Evolutionary conservation across 2,329 filamentous ascomycete species (phyloP), one percentile per base, ranked within the genome.

Genomic region (Stagonosporopsis vannaccii): DNA sequence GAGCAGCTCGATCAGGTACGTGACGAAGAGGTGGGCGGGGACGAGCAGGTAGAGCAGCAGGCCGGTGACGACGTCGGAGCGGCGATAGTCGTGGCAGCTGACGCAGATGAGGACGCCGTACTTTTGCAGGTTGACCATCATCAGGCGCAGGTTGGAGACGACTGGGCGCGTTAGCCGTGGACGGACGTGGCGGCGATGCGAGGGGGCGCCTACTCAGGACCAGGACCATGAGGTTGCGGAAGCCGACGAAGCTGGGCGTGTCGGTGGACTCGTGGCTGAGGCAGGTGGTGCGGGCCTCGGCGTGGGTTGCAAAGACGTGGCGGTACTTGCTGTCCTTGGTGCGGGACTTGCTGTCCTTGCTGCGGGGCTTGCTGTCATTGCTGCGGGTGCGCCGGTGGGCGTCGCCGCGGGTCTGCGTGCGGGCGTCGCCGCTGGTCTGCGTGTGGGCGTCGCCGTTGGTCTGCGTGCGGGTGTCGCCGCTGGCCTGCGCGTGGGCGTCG

Each of bases 71-170:
- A 97, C 69, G 72, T 98, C 93, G 68, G 90, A 86, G 52, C 83
- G 85, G 52, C 90, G 87, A 72, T 95, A 96, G 77, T 96, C 91
- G 75, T 97, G 92, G 73, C 93, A 96, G 63, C 86, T 87, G 58
- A 99, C 81, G 72, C 94, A 97, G 63, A 99, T 96, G 56, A 98
- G 82, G 55, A 98, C 92, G 50, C 95, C 95, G 73, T 99, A 99
- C 90, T 97, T 97, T 81, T 94, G 91, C 66, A 94, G 91, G 73
- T 99, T 99, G 78, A 98, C 95, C 71, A 99, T 92, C 80, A 98
- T 91, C 69, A 99, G 83, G 62, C 95, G 88, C 47, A 99, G 78
- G 74, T 99, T 99, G 69, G 93, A 95, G 45, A 94, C 92, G 70
- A 98, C 91, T 92, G 66, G n/a, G n/a, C n/a, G n/a, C n/a, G n/a